Percentiles rank a stretch among this genome's conserved stretches.
phyloP scores from a whole-genome alignment of 305 asterid species.

The Fraxinus nigra region DNA sequence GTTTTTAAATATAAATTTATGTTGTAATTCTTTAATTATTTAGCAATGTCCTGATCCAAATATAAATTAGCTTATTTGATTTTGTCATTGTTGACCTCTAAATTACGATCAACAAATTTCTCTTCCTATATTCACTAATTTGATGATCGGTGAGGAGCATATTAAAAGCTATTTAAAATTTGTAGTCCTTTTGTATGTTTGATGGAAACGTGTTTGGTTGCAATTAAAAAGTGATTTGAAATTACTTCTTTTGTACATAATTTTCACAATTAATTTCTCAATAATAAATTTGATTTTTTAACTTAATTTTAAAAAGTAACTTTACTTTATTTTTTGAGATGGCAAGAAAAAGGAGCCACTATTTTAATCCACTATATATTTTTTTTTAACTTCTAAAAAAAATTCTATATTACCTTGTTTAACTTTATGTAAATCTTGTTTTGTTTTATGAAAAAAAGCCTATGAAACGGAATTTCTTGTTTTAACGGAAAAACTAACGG shows the following conservation, averaged over 20 bases:
- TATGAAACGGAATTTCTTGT: too few species aligned
- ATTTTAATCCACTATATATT: too few species aligned
- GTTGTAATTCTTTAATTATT: too few species aligned
- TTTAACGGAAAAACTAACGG: too few species aligned
- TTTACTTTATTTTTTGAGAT: too few species aligned
- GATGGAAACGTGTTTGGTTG: background rate
- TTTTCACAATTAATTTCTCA: background rate
- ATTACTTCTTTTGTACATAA: background rate
- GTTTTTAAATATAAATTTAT: too few species aligned
- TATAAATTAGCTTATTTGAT: background rate
- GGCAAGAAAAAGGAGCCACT: too few species aligned
- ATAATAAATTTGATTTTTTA: too few species aligned
- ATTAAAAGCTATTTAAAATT: background rate
- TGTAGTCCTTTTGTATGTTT: background rate
- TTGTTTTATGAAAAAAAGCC: too few species aligned
- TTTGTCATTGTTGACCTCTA: background rate
- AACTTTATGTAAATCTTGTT: background rate
- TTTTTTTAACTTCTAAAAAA: too few species aligned
- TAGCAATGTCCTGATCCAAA: background rate
- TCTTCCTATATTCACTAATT: background rate
- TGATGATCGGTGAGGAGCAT: background rate
- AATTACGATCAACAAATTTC: background rate
- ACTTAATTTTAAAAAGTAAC: too few species aligned
- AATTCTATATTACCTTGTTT: background rate
- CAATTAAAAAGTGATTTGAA: too few species aligned